Base-by-base conservation (phyloP, 2,329 filamentous ascomycete species). In the Pseudogymnoascus sp. region DNA sequence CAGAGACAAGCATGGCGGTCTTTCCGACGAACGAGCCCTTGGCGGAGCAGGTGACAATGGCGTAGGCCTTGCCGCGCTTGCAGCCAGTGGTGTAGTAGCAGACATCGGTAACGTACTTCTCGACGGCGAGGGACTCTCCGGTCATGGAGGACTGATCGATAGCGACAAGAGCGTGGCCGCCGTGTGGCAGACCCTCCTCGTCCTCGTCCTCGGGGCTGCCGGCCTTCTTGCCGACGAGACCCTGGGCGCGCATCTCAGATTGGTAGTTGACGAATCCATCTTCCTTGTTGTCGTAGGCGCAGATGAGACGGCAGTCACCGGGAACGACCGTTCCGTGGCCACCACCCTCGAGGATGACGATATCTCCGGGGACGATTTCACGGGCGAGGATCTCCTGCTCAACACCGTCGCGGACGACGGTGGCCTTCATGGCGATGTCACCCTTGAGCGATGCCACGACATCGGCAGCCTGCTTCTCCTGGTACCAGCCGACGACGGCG, bases 121-220 rank as follows among this genome's bases (percentile, higher is more conserved):
- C 86, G 65, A 90, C 88, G 66, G 88, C 88, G 66, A 90, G 84
- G 64, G 88, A 91, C 75, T 90, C 88, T 77, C 88, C 88, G 68
- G 88, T 90, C 75, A 91, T 90, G 75, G 88, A 87, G 71, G 87
- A 90, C 77, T 90, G 87, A 78, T 91, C 88, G 69, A 84, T 83
- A 66, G 88, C 87, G 70, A 90, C 77, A 67, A 90, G 81, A 64
- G 85, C 79, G 69, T 85, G 81, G 67, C 87, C 87, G 30, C 70
- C 70, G 80, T 82, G 71, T 83, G 83, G 70, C 78, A 75, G 66
- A 69, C 71, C 78, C 61, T 82, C 79, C 61, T 85, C 83, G 58
- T 79, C 79, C 47, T 82, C 80, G 8, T 81, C 81, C 25, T 83
- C 80, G 35, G 77, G 76, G 61, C 76, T 77, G 1, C 69, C 67